These are phyloP conservation scores for Boletus sp. DNA, from an alignment of 768 basidiomycete genomes.

Conservation along the genomic window DNA sequence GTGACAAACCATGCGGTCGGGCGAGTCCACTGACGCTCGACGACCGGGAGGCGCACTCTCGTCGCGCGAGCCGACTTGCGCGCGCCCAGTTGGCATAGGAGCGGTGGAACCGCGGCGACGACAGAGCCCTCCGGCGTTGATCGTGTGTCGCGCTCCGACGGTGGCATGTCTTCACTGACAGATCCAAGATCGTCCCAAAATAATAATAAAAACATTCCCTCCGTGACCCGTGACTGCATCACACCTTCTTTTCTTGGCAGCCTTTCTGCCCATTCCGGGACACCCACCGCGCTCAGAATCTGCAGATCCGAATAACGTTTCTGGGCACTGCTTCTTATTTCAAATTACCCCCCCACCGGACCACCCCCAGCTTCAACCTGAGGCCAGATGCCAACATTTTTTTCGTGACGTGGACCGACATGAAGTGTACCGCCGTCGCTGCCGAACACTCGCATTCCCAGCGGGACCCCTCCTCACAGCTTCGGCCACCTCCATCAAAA, in stretches of 20 bases:
- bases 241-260: slow-evolving; percentile 13
- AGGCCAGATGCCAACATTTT: not conserved
- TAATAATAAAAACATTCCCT: slow-evolving; percentile 5
- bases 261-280: slow-evolving; percentile 10
- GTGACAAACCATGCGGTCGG: slow-evolving; percentile 17
- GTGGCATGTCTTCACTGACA: not conserved
- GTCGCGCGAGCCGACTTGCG: not conserved
- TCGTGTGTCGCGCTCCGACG: not conserved
- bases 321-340: slow-evolving; percentile 28
- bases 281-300: slow-evolving; percentile 15
- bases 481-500: slow-evolving; percentile 18
- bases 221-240: slow-evolving; percentile 21
- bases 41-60: not conserved
- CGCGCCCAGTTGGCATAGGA: slow-evolving; percentile 8
- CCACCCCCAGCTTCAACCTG: not conserved
- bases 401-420: not conserved
- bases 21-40: not conserved
- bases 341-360: slow-evolving; percentile 17
- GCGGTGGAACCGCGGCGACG: not conserved
- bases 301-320: slow-evolving; percentile 35
- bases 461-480: slow-evolving; percentile 1
- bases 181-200: not conserved
- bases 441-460: not conserved
- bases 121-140: slow-evolving; percentile 1
- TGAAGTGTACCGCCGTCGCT: not conserved